phyloP scores from a whole-genome alignment of 2,329 filamentous ascomycete species.

The Arthrinium phaeospermum region DNA sequence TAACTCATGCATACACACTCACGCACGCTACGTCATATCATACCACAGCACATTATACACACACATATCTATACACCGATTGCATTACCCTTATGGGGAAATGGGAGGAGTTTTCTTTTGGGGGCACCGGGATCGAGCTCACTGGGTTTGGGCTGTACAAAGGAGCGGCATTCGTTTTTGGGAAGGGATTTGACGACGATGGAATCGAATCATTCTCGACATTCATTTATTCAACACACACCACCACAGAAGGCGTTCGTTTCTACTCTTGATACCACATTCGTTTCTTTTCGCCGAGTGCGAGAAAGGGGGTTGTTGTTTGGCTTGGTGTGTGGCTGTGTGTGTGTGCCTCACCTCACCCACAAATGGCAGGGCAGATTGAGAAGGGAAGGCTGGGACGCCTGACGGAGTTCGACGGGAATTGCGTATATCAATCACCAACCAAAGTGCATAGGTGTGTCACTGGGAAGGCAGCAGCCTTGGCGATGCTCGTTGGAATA shows the following conservation, averaged over 20 bases:
- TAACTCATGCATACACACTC: background rate
- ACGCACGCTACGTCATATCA: slow-evolving; percentile 19
- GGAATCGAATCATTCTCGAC: background rate
- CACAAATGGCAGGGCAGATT: background rate
- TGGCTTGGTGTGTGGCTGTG: background rate
- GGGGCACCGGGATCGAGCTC: background rate
- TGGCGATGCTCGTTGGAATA: background rate
- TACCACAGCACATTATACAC: slow-evolving; percentile 8
- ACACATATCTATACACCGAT: slow-evolving; percentile 25
- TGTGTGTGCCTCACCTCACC: background rate
- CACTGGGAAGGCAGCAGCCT: background rate
- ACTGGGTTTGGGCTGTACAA: slow-evolving; percentile 10
- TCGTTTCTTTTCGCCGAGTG: slow-evolving; percentile 9
- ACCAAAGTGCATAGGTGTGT: background rate
- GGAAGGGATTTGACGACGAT: background rate
- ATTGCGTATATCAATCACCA: background rate
- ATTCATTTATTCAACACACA: slow-evolving; percentile 5
- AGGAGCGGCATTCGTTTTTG: background rate
- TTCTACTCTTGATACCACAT: slow-evolving; percentile 1
- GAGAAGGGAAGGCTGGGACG: background rate
- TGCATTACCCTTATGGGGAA: slow-evolving; percentile 12
- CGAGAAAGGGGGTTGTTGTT: background rate
- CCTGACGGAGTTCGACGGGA: background rate
- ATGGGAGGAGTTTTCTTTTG: background rate
- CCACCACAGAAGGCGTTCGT: background rate